Percentiles rank a stretch among this genome's conserved stretches.
Evolutionary conservation across 345 rosid genomes (phyloP).

Genomic region (Barbarea vulgaris): DNA sequence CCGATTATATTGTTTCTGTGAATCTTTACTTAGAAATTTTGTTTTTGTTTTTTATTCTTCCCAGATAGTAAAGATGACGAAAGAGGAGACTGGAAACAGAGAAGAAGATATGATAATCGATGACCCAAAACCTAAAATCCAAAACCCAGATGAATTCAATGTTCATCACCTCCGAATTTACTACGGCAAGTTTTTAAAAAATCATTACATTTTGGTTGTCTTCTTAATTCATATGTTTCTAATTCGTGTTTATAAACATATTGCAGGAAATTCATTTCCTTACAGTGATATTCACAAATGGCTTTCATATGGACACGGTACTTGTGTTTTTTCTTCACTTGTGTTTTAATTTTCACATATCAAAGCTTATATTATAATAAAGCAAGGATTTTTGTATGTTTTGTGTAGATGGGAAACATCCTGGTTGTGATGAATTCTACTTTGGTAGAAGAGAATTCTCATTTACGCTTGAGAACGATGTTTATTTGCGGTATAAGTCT

Average conservation of each 20-base stretch:
- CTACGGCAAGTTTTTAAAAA: conserved; percentile 57
- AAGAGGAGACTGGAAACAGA: conserved; percentile 45
- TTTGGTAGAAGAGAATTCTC: conserved; percentile 84
- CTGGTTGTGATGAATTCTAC: conserved; percentile 77
- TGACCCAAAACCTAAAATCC: conserved; percentile 37
- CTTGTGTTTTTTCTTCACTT: not conserved
- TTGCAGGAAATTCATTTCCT: conserved; percentile 86
- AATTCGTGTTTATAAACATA: not conserved
- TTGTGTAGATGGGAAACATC: conserved; percentile 87
- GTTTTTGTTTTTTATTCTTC: too few relatives aligned
- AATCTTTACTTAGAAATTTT: not conserved
- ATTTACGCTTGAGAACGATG: conserved; percentile 77
- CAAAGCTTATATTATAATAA: not conserved
- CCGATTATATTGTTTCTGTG: not conserved
- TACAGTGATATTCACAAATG: conserved; percentile 76
- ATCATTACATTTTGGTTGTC: not conserved
- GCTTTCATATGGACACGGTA: conserved; percentile 94
- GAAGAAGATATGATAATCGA: conserved; percentile 67
- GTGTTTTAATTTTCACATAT: not conserved
- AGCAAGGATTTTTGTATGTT: not conserved
- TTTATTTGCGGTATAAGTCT: conserved; percentile 73
- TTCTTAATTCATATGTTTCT: not conserved
- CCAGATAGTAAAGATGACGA: conserved; percentile 44
- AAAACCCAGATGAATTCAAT: conserved; percentile 55
- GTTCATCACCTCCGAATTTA: conserved; percentile 63